Percentiles rank a stretch among this genome's conserved stretches.
Evolutionary conservation across 208 protist genomes (phyloP).

Genomic region (Trypanosoma congolense): DNA sequence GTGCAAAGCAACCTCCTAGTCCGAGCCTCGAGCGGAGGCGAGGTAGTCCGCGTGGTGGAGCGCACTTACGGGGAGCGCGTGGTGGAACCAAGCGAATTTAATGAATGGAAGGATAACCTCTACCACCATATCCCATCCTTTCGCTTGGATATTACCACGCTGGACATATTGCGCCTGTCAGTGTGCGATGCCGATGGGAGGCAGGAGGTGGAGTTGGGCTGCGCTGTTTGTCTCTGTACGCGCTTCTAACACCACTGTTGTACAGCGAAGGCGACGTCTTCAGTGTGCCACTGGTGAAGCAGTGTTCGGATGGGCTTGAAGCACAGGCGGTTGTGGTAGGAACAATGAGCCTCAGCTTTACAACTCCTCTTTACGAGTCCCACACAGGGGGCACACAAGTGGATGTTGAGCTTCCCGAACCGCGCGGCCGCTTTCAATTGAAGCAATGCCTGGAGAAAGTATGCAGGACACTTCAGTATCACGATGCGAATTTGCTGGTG

Average conservation of each 20-base stretch:
- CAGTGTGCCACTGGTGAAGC: conserved; percentile 61
- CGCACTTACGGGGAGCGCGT: conserved; percentile 18
- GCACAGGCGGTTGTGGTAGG: conserved; percentile 44
- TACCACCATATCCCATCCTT: conserved; percentile 38
- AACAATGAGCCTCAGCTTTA: conserved; percentile 54
- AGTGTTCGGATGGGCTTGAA: conserved; percentile 33
- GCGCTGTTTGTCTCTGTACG: conserved; percentile 56
- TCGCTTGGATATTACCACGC: conserved; percentile 46
- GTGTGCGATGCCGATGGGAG: conserved; percentile 28
- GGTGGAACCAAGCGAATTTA: background rate
- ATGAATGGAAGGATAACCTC: conserved; percentile 24
- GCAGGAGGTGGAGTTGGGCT: conserved; percentile 32
- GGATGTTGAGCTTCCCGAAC: too few species aligned
- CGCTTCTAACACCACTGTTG: conserved; percentile 61
- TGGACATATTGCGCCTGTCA: conserved; percentile 25
- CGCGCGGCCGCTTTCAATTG: too few species aligned
- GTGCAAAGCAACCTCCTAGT: conserved; percentile 21
- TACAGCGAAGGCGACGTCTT: conserved; percentile 64
- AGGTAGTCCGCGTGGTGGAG: conserved; percentile 27
- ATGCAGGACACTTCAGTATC: conserved; percentile 41
- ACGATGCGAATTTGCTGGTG: conserved; percentile 65
- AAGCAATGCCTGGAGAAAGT: conserved; percentile 69
- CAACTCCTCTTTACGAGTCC: conserved; percentile 51
- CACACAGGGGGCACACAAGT: conserved; percentile 49
- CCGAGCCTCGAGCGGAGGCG: conserved; percentile 23